Base-by-base conservation (phyloP, 192 early-diverging fungal genomes). In the Coemansia biformis region DNA sequence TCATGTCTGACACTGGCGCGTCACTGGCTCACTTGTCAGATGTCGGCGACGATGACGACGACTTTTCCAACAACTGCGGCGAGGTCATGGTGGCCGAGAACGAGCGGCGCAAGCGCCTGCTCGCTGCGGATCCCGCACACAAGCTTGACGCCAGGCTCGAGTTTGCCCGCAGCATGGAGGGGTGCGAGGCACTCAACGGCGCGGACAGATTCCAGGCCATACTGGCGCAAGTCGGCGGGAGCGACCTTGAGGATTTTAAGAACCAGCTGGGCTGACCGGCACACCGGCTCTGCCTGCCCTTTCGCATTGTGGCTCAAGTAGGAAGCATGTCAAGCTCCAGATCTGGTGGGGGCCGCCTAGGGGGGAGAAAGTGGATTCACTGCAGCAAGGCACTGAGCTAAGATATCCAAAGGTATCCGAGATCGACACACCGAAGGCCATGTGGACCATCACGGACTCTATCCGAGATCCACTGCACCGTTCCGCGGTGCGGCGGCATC, bases 131-230 rank as follows among this genome's bases (percentile, higher is more conserved):
- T 24, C 68, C 68, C 2, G 57, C 45, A 16, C 60, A 72, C 53
- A 59, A 46, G 31, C 48, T 57, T 1, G 57, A 72, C 35, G 46
- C 64, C 23, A 51, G 42, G 28, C 24, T 18, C 26, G 54, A 50
- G 14, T 30, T 72, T 39, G n/a, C 46, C 0, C 46, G 52, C 24
- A 49, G 57, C 46, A 52, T 72, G 57, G 33, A 57, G 0, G 57
- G 60, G 24, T 72, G 61, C 32, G 61, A 72, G 45, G 51, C 60
- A 1, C 52, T 63, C 14, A 72, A 72, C 43, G 68, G 68, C 11
- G 17, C 40, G 0, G 57, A 36, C n/a, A 17, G 57, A 11, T 72
- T 72, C 53, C 43, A 49, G 8, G 48, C 51, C 26, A 45, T 72
- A 21, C 24, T 72, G n/a, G 47, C 68, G 14, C 60, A 41, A 8